Base-by-base conservation (phyloP, 1,139 yeast genomes). In the Pichia cactophila region DNA sequence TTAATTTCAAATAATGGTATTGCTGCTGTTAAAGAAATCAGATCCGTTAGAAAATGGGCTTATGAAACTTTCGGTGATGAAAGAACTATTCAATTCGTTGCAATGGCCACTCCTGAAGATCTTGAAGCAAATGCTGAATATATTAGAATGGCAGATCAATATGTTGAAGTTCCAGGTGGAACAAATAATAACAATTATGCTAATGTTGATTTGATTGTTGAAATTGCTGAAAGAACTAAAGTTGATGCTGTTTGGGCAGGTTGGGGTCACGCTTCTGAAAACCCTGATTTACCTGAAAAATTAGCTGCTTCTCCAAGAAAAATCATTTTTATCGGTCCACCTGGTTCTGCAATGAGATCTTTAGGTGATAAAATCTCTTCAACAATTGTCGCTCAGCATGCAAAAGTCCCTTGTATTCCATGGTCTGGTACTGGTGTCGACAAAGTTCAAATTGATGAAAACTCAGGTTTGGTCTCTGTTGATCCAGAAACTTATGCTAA, bases 191-290 rank as follows among this genome's bases (percentile, higher is more conserved):
- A 92, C 71, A 92, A 92, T 70, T 90, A 90, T 67, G 98, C 99
- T 61, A 92, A 92, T 64, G 99, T 92, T 55, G 98, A 94, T 60
- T 76, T 92, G 57, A 92, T 92, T 69, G 97, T 92, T 46, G 99
- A 92, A 64, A 75, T 92, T 50, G 99, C 99, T 41, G 98, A 92
- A 72, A 84, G 97, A 72, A 84, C 96, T 47, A 80, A 88, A 58
- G 97, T 86, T 51, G 96, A 92, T 67, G 99, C 98, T 28, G 99
- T 92, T 53, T 92, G 99, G 99, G 98, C 99, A 36, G 99, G 99
- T 60, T 86, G 97, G 97, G 99, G 99, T 61, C 98, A 94, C 67
- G 99, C 99, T 38, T 87, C 96, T 26, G 99, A 92, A 72, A 92
- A 94, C 71, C 99, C 99, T 17, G 69, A 75, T 52, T 79, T 92